A percentile compares a stretch with the other conserved stretches of the same genome.
Conservation (phyloP, 2,329 filamentous ascomycete genomes). For the Colletotrichum lini region DNA sequence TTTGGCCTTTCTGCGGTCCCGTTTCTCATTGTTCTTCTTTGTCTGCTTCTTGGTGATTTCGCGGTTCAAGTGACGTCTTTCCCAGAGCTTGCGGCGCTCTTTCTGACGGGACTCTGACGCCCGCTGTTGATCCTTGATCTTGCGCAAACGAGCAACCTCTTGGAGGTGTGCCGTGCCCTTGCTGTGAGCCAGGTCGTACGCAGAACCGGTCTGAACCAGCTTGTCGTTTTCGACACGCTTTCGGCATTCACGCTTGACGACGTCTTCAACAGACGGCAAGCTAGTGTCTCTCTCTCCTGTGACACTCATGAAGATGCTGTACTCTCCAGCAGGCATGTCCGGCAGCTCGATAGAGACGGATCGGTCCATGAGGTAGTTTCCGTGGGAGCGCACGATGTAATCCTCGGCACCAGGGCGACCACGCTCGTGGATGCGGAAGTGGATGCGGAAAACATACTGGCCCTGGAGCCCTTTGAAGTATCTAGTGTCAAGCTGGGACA, state of each 20-base stretch:
- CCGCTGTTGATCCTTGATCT: conserved; percentile 65
- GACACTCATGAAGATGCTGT: conserved; percentile 70
- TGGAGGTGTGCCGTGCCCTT: conserved; percentile 68
- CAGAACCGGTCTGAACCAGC: conserved; percentile 69
- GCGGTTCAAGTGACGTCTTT: conserved; percentile 61
- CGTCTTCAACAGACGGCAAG: conserved; percentile 66
- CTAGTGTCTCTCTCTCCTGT: conserved; percentile 63
- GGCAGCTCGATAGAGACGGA: conserved; percentile 72
- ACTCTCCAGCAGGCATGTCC: conserved; percentile 69
- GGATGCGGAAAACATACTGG: conserved; percentile 67
- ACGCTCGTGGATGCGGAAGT: conserved; percentile 67
- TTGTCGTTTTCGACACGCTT: conserved; percentile 69
- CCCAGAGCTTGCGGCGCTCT: conserved; percentile 64
- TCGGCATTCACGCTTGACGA: conserved; percentile 67
- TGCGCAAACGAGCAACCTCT: conserved; percentile 63
- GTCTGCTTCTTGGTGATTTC: conserved; percentile 59
- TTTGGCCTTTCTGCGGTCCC: conserved; percentile 45
- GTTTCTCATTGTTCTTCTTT: conserved; percentile 56
- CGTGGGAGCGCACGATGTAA: conserved; percentile 72
- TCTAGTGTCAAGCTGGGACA: conserved; percentile 73
- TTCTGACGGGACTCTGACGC: conserved; percentile 61
- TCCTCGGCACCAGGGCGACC: conserved; percentile 67
- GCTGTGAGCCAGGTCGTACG: conserved; percentile 73
- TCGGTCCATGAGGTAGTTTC: conserved; percentile 71
- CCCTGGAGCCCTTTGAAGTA: conserved; percentile 75